phyloP scores from a whole-genome alignment of 2,329 filamentous ascomycete genomes.

The Fusarium solani-melongenae region DNA sequence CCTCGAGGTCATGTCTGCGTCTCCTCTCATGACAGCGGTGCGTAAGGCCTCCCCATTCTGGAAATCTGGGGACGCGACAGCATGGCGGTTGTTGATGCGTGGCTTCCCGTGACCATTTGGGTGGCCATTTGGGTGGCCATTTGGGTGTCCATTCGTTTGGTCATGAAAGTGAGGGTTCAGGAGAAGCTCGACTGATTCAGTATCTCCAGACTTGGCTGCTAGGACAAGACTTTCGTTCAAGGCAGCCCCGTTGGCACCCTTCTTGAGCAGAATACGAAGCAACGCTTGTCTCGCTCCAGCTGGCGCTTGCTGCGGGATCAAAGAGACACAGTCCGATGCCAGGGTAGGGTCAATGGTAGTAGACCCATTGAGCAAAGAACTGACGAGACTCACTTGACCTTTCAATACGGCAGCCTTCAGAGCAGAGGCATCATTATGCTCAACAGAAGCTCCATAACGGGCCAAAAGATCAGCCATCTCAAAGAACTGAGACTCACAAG shows the following conservation, averaged over 20 bases:
- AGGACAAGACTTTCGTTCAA: conserved; percentile 64
- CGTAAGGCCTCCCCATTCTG: conserved; percentile 63
- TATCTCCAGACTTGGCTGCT: conserved; percentile 60
- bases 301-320: conserved; percentile 59
- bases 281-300: conserved; percentile 58
- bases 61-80: conserved; percentile 63
- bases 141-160: conserved; percentile 26
- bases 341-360: conserved; percentile 55
- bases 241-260: conserved; percentile 60
- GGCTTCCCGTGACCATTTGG: conserved; percentile 34
- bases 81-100: conserved; percentile 56
- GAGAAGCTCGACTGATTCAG: conserved; percentile 59
- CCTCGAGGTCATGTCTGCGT: conserved; percentile 56
- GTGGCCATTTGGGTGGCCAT: conserved; percentile 28
- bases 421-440: conserved; percentile 62
- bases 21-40: conserved; percentile 58
- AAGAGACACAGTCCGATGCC: conserved; percentile 62
- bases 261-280: conserved; percentile 59
- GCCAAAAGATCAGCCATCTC: conserved; percentile 67
- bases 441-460: conserved; percentile 64
- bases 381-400: conserved; percentile 59
- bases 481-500: conserved; percentile 61
- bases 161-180: conserved; percentile 60
- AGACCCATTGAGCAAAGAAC: conserved; percentile 58
- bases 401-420: conserved; percentile 60